Percentiles rank a stretch among this genome's conserved stretches.
Evolutionary conservation across 306 rosid species (phyloP).

Genomic region (Citrullus amarus): DNA sequence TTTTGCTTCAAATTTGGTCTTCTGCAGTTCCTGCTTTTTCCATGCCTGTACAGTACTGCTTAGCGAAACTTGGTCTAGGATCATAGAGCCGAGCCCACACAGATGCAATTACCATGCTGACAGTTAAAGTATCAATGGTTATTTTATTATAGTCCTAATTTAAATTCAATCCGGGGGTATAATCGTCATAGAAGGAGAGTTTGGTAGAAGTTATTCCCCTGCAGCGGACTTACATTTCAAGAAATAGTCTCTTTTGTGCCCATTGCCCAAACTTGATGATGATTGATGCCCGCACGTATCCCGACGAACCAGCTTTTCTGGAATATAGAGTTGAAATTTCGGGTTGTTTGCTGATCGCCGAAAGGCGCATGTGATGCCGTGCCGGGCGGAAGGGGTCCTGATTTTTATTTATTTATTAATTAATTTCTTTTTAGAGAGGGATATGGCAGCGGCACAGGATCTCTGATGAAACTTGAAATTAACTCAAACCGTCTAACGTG

Average conservation of each 20-base stretch:
- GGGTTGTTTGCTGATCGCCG: not conserved
- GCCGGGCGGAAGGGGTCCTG: constrained; percentile 1
- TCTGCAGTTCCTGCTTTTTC: not conserved
- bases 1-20: constrained; percentile 16
- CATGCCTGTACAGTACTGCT: not conserved
- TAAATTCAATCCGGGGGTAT: not conserved
- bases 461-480: not conserved
- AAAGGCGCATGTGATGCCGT: constrained; percentile 9
- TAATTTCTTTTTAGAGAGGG: not conserved
- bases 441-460: not conserved
- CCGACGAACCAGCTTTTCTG: constrained; percentile 12
- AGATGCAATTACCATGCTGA: constrained; percentile 17
- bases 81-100: constrained; percentile 1
- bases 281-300: constrained; percentile 9
- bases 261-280: not conserved
- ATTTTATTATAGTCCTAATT: not conserved
- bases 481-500: not conserved
- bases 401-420: not conserved
- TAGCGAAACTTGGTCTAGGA: not conserved
- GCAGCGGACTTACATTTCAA: not conserved
- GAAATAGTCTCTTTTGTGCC: not conserved
- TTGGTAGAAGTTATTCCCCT: constrained; percentile 6
- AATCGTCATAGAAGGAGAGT: not conserved
- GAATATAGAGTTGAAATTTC: constrained; percentile 8
- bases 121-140: constrained; percentile 4